These are phyloP conservation scores for Penicillium fimorum DNA, from an alignment of 495 filamentous ascomycete species.

Conservation along the genomic window DNA sequence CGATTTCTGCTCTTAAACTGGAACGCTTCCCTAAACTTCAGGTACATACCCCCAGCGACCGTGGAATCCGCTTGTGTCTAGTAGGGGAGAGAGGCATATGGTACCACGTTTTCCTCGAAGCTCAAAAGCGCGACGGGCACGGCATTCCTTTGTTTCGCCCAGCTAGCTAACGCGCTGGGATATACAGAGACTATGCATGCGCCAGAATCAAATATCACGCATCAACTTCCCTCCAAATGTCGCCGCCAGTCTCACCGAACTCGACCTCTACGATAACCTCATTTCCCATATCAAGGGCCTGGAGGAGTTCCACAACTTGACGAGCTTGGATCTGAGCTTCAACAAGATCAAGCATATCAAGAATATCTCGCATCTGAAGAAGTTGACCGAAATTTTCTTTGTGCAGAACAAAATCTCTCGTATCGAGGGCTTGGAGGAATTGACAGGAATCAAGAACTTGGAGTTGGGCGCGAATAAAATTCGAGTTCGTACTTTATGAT, in stretches of 20 bases:
- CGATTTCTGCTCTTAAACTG: constrained; percentile 72
- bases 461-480: constrained; percentile 93
- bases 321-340: constrained; percentile 86
- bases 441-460: constrained; percentile 72
- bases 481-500: constrained; percentile 45
- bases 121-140: not conserved
- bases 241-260: constrained; percentile 65
- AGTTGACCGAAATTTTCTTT: constrained; percentile 85
- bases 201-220: constrained; percentile 83
- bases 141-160: not conserved
- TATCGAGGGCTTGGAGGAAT: constrained; percentile 81
- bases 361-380: constrained; percentile 72
- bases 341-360: constrained; percentile 99
- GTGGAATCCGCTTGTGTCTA: not conserved
- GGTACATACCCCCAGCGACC: constrained; percentile 34
- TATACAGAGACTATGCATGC: constrained; percentile 75
- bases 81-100: not conserved
- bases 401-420: constrained; percentile 88
- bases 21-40: constrained; percentile 77
- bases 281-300: constrained; percentile 84
- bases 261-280: constrained; percentile 98
- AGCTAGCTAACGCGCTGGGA: constrained; percentile 12
- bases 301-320: constrained; percentile 71
- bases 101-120: not conserved
- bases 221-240: constrained; percentile 67